Evolutionary conservation across 768 basidiomycete species (phyloP).

Genomic region (Crucibulum laeve): DNA sequence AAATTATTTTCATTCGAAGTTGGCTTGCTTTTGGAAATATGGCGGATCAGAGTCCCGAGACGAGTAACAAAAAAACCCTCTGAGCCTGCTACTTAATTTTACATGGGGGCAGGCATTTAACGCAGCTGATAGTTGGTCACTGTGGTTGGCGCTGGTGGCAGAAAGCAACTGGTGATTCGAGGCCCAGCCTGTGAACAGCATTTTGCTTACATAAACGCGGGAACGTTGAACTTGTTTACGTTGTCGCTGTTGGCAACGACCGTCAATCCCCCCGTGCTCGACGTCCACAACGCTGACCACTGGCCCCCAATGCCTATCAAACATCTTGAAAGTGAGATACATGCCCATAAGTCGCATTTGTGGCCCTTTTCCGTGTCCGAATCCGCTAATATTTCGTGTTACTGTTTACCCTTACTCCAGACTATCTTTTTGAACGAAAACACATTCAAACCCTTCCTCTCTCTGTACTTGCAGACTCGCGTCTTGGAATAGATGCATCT

Average conservation of each 20-base stretch:
- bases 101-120: too few relatives aligned
- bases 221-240: slow-evolving; percentile 18
- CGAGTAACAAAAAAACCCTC: too few relatives aligned
- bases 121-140: too few relatives aligned
- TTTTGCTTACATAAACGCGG: slow-evolving; percentile 19
- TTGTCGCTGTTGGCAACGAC: slow-evolving; percentile 31
- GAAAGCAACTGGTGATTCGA: too few relatives aligned
- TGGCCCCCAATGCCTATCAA: slow-evolving; percentile 66
- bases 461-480: slow-evolving; percentile 79
- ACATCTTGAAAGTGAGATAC: slow-evolving; percentile 68
- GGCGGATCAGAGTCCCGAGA: too few relatives aligned
- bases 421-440: slow-evolving; percentile 83
- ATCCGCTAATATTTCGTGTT: slow-evolving; percentile 2
- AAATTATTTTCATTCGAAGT: too few relatives aligned
- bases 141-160: too few relatives aligned
- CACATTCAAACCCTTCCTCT: slow-evolving; percentile 81
- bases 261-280: slow-evolving; percentile 23
- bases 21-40: too few relatives aligned
- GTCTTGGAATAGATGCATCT: slow-evolving; percentile 95
- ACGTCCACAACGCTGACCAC: slow-evolving; percentile 18
- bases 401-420: slow-evolving; percentile 35
- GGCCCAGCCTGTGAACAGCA: slow-evolving; percentile 1
- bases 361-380: neutral
- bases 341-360: neutral
- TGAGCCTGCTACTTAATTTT: too few relatives aligned